phyloP scores from a whole-genome alignment of 2,329 filamentous ascomycete genomes.

The Ustilaginoidea virens region DNA sequence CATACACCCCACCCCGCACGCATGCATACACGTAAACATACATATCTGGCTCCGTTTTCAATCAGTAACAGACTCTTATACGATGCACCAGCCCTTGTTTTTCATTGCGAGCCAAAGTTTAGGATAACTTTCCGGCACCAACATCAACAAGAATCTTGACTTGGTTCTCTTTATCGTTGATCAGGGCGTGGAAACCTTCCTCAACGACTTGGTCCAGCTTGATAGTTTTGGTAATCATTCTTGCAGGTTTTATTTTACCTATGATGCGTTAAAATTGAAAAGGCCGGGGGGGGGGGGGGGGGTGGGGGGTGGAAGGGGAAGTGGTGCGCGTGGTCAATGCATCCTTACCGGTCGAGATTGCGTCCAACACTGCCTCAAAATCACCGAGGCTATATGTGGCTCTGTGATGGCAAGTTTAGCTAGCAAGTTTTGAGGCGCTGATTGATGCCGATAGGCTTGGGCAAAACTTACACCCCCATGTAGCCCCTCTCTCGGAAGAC shows the following conservation, averaged over 20 bases:
- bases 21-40: too few relatives aligned
- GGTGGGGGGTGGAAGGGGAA: not conserved
- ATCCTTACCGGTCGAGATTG: constrained; percentile 16
- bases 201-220: constrained; percentile 38
- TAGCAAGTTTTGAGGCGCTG: constrained; percentile 25
- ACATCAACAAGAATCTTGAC: constrained; percentile 45
- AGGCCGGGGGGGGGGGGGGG: not conserved
- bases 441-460: too few relatives aligned
- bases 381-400: constrained; percentile 20
- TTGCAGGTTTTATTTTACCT: constrained; percentile 33
- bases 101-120: not conserved
- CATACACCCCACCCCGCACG: too few relatives aligned
- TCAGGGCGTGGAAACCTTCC: constrained; percentile 39
- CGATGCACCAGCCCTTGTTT: not conserved
- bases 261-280: not conserved
- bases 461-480: constrained; percentile 11
- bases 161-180: constrained; percentile 44
- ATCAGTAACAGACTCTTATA: too few relatives aligned
- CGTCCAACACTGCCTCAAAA: constrained; percentile 40
- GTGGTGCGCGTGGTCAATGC: not conserved
- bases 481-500: constrained; percentile 10
- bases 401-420: too few relatives aligned
- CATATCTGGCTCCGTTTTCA: too few relatives aligned
- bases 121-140: constrained; percentile 4
- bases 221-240: constrained; percentile 47